Evolutionary conservation across 352 stramenopile genomes (phyloP).

Genomic region (Lagenidium giganteum): DNA sequence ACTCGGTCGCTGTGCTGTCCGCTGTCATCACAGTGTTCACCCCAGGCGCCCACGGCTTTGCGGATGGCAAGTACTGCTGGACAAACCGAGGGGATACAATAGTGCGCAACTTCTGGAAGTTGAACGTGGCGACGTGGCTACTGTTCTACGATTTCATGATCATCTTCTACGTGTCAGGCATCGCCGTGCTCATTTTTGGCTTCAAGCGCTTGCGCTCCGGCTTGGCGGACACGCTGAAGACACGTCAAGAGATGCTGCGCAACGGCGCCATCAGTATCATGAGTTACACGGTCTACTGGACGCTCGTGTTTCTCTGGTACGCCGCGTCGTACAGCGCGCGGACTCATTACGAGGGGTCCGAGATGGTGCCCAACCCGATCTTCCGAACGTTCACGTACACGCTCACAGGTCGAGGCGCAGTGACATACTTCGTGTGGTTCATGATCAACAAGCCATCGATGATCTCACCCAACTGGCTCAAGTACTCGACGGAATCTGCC

Average conservation of each 20-base stretch:
- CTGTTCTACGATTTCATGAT: conserved; percentile 76
- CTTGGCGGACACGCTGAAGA: conserved; percentile 51
- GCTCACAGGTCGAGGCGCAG: conserved; percentile 40
- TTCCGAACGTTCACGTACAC: conserved; percentile 53
- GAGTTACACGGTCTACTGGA: conserved; percentile 73
- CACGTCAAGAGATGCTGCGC: conserved; percentile 57
- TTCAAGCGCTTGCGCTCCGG: conserved; percentile 53
- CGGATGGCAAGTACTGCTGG: conserved; percentile 66
- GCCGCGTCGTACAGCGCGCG: conserved; percentile 50
- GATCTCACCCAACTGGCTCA: conserved; percentile 43
- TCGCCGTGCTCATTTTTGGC: conserved; percentile 47
- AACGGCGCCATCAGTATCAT: conserved; percentile 63
- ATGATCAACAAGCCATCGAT: conserved; percentile 53
- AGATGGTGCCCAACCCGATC: conserved; percentile 26
- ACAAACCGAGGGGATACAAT: conserved; percentile 29
- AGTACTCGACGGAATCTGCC: conserved; percentile 54
- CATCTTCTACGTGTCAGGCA: conserved; percentile 60
- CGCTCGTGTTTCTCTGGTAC: conserved; percentile 64
- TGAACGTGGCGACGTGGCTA: conserved; percentile 57
- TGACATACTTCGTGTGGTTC: conserved; percentile 76
- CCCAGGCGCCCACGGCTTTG: no score
- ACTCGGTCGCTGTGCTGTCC: conserved; percentile 25
- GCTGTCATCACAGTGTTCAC: conserved; percentile 30
- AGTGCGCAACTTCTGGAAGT: conserved; percentile 43
- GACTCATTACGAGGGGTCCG: conserved; percentile 27